These are phyloP conservation scores for Teratosphaeria viscida DNA, from an alignment of 2,329 filamentous ascomycete genomes.

Conservation along the genomic window DNA sequence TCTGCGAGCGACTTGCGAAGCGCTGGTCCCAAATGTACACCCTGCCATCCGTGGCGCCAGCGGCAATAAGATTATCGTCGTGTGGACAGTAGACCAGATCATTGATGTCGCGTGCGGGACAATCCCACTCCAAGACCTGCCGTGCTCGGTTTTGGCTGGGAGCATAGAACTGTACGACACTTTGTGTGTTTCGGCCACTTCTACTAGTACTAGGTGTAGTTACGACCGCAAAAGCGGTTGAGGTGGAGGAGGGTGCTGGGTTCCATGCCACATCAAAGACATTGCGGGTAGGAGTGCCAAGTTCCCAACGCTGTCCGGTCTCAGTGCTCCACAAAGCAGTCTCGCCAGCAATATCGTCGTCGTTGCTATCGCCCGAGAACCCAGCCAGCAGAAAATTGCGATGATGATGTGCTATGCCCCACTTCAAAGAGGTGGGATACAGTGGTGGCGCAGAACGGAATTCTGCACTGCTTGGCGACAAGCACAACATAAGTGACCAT, in stretches of 20 bases:
- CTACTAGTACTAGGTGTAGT: slow-evolving; percentile 31
- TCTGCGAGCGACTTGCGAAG: slow-evolving; percentile 24
- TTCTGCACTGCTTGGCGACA: slow-evolving; percentile 13
- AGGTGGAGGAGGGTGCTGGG: slow-evolving; percentile 27
- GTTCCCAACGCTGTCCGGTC: slow-evolving; percentile 29
- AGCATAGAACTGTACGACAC: slow-evolving; percentile 45
- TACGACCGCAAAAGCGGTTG: slow-evolving; percentile 43
- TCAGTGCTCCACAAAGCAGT: slow-evolving; percentile 44
- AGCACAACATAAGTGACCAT: background rate
- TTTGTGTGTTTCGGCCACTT: slow-evolving; percentile 33
- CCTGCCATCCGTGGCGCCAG: slow-evolving; percentile 49
- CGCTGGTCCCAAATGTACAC: slow-evolving; percentile 53
- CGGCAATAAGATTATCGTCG: slow-evolving; percentile 43
- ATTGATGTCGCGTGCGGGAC: slow-evolving; percentile 51
- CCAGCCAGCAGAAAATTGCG: slow-evolving; percentile 43
- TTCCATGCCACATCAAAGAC: slow-evolving; percentile 52
- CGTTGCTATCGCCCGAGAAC: slow-evolving; percentile 33
- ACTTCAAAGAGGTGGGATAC: slow-evolving; percentile 37
- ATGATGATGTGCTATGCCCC: slow-evolving; percentile 32
- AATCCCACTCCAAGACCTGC: slow-evolving; percentile 40
- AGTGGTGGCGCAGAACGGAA: slow-evolving; percentile 20
- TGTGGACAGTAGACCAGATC: slow-evolving; percentile 41
- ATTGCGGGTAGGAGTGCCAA: slow-evolving; percentile 40
- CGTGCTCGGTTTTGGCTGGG: slow-evolving; percentile 25
- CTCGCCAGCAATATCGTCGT: slow-evolving; percentile 38